phyloP scores from a whole-genome alignment of 2,329 filamentous ascomycete species.

The Scedosporium apiospermum region DNA sequence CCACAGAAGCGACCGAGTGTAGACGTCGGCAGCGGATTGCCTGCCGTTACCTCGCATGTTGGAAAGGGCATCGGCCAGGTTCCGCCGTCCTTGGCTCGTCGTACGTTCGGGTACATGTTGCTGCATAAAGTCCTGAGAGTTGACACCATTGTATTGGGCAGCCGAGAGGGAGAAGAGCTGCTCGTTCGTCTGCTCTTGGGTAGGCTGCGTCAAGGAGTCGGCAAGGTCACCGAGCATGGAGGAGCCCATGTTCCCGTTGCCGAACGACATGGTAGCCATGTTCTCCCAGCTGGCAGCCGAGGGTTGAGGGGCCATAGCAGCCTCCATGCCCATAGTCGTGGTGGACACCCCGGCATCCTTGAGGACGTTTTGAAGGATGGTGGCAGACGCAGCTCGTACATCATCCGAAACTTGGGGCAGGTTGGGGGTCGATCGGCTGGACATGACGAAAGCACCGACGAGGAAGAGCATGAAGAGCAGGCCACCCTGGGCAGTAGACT shows the following conservation, averaged over 20 bases:
- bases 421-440: constrained; percentile 63
- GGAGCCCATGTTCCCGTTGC: constrained; percentile 30
- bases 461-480: constrained; percentile 92
- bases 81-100: constrained; percentile 57
- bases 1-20: constrained; percentile 87
- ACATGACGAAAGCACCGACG: constrained; percentile 91
- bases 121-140: constrained; percentile 62
- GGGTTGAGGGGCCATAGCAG: constrained; percentile 7
- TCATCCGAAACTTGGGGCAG: constrained; percentile 74
- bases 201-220: constrained; percentile 61
- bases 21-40: constrained; percentile 74
- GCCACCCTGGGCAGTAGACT: constrained; percentile 65
- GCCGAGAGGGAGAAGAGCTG: constrained; percentile 80
- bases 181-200: constrained; percentile 77
- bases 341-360: constrained; percentile 60
- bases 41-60: constrained; percentile 65
- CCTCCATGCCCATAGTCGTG: constrained; percentile 6
- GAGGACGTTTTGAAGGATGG: constrained; percentile 70
- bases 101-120: constrained; percentile 38
- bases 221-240: constrained; percentile 58
- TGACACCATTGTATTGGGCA: constrained; percentile 81
- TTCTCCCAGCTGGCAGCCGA: constrained; percentile 18
- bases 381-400: constrained; percentile 67
- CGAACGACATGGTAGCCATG: constrained; percentile 2
- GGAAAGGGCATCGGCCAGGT: constrained; percentile 70